A percentile compares a stretch with the other conserved stretches of the same genome.
Conservation (phyloP, 768 basidiomycete genomes). For the Tylopilus rubrobrunneus region DNA sequence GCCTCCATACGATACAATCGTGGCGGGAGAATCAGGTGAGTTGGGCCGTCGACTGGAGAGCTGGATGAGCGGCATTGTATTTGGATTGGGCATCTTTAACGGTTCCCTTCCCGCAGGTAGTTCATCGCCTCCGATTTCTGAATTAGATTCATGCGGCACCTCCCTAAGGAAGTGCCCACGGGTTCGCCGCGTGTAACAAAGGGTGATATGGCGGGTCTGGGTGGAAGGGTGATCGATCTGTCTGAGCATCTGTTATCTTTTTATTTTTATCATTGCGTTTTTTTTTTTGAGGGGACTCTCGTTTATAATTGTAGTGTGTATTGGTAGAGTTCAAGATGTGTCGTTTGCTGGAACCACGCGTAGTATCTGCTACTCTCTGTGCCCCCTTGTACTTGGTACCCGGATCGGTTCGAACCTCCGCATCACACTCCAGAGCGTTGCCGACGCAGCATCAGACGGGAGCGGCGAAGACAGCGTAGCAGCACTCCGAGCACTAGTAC, state of each 20-base stretch:
- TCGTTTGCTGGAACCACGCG: no score
- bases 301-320: no score
- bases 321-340: no score
- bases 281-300: no score
- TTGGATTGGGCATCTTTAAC: not conserved
- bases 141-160: not conserved
- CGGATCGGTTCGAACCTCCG: slow-evolving; percentile 76
- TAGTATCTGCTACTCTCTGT: no score
- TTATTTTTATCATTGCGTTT: no score
- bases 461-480: slow-evolving; percentile 47
- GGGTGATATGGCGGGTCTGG: no score
- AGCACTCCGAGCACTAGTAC: slow-evolving; percentile 64
- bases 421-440: slow-evolving; percentile 38
- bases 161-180: not conserved
- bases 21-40: slow-evolving; percentile 31
- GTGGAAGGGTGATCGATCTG: no score
- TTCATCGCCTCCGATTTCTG: not conserved
- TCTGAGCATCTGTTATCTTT: no score
- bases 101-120: slow-evolving; percentile 12
- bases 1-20: slow-evolving; percentile 9
- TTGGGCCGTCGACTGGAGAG: not conserved
- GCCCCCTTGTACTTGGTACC: no score
- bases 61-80: no score
- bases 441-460: slow-evolving; percentile 11
- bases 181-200: no score